These are phyloP conservation scores for Claviceps sorghi DNA, from an alignment of 2,329 filamentous ascomycete genomes.

Conservation along the genomic window DNA sequence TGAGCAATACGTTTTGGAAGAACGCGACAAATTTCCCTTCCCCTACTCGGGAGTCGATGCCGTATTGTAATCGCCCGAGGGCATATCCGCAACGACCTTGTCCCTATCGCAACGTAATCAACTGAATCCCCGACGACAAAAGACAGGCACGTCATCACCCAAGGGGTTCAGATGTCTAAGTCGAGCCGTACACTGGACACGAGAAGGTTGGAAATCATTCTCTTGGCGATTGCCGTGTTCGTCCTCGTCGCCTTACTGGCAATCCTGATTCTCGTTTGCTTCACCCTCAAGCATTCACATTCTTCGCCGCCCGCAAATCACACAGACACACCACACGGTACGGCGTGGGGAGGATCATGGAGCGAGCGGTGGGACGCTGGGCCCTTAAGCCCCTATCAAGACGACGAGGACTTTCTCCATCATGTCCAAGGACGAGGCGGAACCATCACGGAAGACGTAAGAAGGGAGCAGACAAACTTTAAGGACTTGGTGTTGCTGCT, in stretches of 20 bases:
- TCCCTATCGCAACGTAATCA: not conserved
- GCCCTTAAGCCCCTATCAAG: constrained; percentile 6
- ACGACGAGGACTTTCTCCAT: constrained; percentile 11
- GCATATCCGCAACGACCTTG: not conserved
- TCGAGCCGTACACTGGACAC: constrained; percentile 13
- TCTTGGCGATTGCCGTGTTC: constrained; percentile 19
- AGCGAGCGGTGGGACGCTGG: constrained; percentile 6
- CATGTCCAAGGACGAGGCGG: constrained; percentile 14
- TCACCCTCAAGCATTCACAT: constrained; percentile 10
- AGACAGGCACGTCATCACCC: not conserved
- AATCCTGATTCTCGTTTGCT: constrained; percentile 17
- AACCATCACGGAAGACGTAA: constrained; percentile 13
- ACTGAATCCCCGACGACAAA: not conserved
- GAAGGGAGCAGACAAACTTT: constrained; percentile 11
- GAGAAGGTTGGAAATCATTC: constrained; percentile 19
- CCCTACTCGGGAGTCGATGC: not conserved
- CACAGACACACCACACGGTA: not conserved
- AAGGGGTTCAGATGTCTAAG: constrained; percentile 11
- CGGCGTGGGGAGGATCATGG: constrained; percentile 9
- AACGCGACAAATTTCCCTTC: not conserved
- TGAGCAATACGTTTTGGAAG: not conserved
- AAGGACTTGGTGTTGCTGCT: constrained; percentile 3
- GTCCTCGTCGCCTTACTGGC: constrained; percentile 19
- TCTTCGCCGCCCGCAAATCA: not conserved
- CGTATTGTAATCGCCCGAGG: not conserved